A percentile compares a stretch with the other conserved stretches of the same genome.
Evolutionary conservation across 208 protist genomes (phyloP).

Genomic region (Trypanosoma theileri): DNA sequence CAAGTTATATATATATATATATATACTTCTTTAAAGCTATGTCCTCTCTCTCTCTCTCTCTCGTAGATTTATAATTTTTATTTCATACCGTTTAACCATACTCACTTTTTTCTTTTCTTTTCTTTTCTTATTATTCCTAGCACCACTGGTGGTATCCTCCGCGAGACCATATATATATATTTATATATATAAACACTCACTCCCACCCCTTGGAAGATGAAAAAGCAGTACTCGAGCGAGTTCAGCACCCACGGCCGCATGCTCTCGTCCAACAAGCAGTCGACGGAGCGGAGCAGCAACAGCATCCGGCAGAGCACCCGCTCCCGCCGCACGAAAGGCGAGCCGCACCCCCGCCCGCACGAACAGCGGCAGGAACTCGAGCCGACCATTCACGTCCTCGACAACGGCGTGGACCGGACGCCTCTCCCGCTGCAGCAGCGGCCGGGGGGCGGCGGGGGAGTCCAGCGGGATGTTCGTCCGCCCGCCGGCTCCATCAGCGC

Average conservation of each 20-base stretch:
- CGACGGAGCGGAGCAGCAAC: neutral
- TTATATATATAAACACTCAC: no score
- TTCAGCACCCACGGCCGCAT: neutral
- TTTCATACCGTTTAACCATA: neutral
- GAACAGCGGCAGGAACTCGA: slow-evolving; percentile 55
- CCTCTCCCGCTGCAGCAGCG: slow-evolving; percentile 66
- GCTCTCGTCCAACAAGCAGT: neutral
- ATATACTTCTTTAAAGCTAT: no score
- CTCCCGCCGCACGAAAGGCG: slow-evolving; percentile 33
- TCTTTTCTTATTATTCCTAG: neutral
- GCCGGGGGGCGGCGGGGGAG: slow-evolving; percentile 24
- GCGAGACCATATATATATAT: neutral
- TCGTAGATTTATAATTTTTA: no score
- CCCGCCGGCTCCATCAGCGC: slow-evolving; percentile 15
- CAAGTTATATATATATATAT: neutral
- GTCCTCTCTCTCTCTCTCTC: no score
- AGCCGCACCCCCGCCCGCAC: slow-evolving; percentile 42
- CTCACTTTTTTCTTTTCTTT: slow-evolving; percentile 19
- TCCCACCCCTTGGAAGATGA: neutral
- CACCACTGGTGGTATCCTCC: neutral
- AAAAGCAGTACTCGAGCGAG: neutral
- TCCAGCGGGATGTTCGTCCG: slow-evolving; percentile 19
- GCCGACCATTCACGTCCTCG: slow-evolving; percentile 71
- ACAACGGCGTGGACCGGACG: slow-evolving; percentile 85
- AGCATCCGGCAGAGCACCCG: slow-evolving; percentile 1